Base-by-base conservation (phyloP, 2,329 filamentous ascomycete species). In the Pseudopithomyces chartarum region DNA sequence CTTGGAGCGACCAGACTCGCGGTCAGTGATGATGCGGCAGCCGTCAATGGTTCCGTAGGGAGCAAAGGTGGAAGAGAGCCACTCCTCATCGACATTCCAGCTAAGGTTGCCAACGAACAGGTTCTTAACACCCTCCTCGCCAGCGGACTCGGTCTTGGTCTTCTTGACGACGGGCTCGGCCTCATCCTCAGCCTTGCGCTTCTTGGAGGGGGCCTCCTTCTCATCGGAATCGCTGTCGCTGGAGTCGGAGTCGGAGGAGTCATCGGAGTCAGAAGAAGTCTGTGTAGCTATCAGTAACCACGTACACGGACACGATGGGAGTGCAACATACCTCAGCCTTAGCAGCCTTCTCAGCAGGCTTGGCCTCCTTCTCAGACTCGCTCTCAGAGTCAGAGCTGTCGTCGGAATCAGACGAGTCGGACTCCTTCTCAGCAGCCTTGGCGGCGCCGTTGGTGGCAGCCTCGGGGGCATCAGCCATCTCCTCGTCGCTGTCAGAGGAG, bases 71-170 rank as follows among this genome's bases (percentile, higher is more conserved):
- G 89, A 85, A 65, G 85, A 84, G 62, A 97, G 87, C 80, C 86
- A 86, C 63, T 92, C 87, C 77, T 97, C 93, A 67, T 96, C 91
- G 52, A 97, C 83, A 73, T 88, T 91, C 92, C 92, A 97, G 79
- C 90, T 92, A 62, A 97, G 83, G 82, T 92, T 94, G 67, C 93
- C 93, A 64, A 92, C 87, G 78, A 96, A 97, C 52, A 97, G 87
- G 70, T 92, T 96, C 64, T 81, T 81, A 69, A 81, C 77, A 56
- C 82, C 75, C 54, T 79, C 75, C 54, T 79, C 62, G 68, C 73
- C 81, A 50, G 72, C 76, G 44, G 76, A 77, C 55, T 87, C 84
- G 34, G 82, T 84, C 84, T 90, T 90, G 73, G 80, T 78, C 83
- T 90, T 90, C 85, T 91, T 91, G 58, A 83, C 73, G 15, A 80